Percentiles rank a stretch among this genome's conserved stretches.
Conservation (phyloP, 805 yeast genomes). For the Myxozyma monticola region DNA sequence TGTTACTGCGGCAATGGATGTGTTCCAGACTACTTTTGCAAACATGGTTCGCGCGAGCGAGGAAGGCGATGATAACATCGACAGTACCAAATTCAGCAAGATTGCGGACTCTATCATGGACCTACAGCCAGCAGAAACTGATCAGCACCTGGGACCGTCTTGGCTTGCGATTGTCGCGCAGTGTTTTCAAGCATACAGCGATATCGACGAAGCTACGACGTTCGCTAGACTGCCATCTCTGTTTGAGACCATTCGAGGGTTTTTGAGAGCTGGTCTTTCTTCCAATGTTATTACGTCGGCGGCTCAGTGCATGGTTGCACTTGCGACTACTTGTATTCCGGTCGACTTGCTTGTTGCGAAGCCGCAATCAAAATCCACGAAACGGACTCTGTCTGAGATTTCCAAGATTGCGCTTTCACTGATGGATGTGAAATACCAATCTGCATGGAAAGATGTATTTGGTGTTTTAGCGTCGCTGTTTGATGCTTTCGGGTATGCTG, state of each 20-base stretch:
- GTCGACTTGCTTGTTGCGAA: conserved; percentile 54
- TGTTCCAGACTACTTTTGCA: conserved; percentile 76
- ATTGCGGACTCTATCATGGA: conserved; percentile 73
- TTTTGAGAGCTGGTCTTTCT: conserved; percentile 63
- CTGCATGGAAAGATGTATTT: conserved; percentile 72
- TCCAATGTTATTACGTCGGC: conserved; percentile 69
- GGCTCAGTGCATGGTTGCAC: conserved; percentile 81
- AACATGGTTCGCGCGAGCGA: conserved; percentile 55
- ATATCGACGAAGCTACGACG: conserved; percentile 53
- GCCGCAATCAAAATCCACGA: conserved; percentile 23
- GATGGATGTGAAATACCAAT: conserved; percentile 56
- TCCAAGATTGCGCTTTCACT: conserved; percentile 29
- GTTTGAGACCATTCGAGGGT: conserved; percentile 59
- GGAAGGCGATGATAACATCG: conserved; percentile 44
- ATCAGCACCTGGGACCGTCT: conserved; percentile 82
- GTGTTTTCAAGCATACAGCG: conserved; percentile 60
- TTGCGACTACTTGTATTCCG: conserved; percentile 66
- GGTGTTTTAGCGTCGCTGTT: conserved; percentile 65
- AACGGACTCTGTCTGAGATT: conserved; percentile 49
- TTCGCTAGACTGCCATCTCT: conserved; percentile 57
- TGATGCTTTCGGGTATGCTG: conserved; percentile 55
- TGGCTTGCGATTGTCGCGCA: conserved; percentile 95
- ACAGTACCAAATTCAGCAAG: conserved; percentile 60
- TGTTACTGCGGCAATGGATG: conserved; percentile 77
- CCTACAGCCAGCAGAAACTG: conserved; percentile 77